Conservation (phyloP, 768 basidiomycete species). For the Rhodotorula paludigena region DNA sequence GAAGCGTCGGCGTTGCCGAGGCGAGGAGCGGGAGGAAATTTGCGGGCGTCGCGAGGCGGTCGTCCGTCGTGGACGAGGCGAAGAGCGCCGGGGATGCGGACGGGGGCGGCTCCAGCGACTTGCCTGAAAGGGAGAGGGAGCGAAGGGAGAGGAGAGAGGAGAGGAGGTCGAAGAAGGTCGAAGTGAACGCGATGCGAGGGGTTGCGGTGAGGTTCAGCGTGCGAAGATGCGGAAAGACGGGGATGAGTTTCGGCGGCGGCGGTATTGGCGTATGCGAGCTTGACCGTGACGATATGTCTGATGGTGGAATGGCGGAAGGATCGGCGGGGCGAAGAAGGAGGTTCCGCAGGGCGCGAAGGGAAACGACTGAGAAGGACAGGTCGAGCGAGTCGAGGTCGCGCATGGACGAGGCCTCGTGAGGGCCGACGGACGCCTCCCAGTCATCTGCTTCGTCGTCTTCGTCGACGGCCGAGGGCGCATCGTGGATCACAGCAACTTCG, state of each 20-base stretch:
- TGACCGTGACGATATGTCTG: neutral
- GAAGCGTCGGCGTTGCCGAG: conserved; percentile 8
- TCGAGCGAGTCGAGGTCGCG: neutral
- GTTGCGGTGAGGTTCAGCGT: conserved; percentile 17
- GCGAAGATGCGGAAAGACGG: conserved; percentile 11
- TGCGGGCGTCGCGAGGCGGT: neutral
- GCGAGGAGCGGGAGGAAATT: conserved; percentile 14
- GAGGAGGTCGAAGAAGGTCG: conserved; percentile 13
- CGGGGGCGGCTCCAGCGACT: neutral
- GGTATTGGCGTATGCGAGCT: neutral
- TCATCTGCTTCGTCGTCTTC: neutral
- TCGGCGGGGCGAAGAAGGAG: conserved; percentile 3
- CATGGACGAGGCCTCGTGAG: neutral
- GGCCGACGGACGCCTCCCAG: neutral
- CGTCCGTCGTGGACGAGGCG: too few relatives aligned
- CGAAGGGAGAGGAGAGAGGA: conserved; percentile 18
- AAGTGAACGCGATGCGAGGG: neutral
- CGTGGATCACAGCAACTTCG: neutral
- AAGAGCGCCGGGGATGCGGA: too few relatives aligned
- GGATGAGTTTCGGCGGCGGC: neutral
- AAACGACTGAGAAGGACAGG: conserved; percentile 17
- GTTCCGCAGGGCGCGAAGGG: neutral
- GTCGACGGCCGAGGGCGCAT: neutral
- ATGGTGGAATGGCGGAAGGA: neutral
- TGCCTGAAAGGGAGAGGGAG: conserved; percentile 11